Conservation (phyloP, 1,284 basidiomycete species). For the Cutaneotrichosporon sp. region DNA sequence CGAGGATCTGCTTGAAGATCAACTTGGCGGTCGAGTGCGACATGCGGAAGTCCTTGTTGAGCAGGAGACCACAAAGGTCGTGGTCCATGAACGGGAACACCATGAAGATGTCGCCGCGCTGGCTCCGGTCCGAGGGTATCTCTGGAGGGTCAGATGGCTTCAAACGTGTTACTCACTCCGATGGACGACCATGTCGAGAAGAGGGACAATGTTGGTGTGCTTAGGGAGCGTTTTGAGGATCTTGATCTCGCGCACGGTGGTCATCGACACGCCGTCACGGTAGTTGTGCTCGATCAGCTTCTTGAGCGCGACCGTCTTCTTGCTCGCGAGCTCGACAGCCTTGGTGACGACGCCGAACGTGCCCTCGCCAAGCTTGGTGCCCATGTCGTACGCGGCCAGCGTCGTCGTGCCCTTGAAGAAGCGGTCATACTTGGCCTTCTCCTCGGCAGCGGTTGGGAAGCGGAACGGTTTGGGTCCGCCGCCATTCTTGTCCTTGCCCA, state of each 20-base stretch:
- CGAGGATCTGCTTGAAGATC: conserved; percentile 91
- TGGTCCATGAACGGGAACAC: conserved; percentile 99
- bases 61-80: conserved; percentile 90
- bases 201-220: conserved; percentile 82
- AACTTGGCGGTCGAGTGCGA: conserved; percentile 86
- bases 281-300: conserved; percentile 85
- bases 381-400: conserved; percentile 75
- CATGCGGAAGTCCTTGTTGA: conserved; percentile 82
- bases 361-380: conserved; percentile 87
- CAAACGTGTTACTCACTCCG: conserved; percentile 40
- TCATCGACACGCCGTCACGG: conserved; percentile 87
- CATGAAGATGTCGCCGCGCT: conserved; percentile 74
- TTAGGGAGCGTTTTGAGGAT: conserved; percentile 80
- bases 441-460: conserved; percentile 64
- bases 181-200: conserved; percentile 83
- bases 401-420: conserved; percentile 74
- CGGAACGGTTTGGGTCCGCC: conserved; percentile 33
- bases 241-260: conserved; percentile 97
- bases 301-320: conserved; percentile 80
- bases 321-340: conserved; percentile 66
- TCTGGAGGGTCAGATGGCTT: conserved; percentile 17
- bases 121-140: conserved; percentile 29
- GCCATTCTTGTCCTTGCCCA: conserved; percentile 13
- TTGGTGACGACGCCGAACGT: conserved; percentile 95
- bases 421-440: conserved; percentile 65